Evolutionary conservation across 192 early-diverging fungal species (phyloP).

Genomic region (Dissophora ornata): DNA sequence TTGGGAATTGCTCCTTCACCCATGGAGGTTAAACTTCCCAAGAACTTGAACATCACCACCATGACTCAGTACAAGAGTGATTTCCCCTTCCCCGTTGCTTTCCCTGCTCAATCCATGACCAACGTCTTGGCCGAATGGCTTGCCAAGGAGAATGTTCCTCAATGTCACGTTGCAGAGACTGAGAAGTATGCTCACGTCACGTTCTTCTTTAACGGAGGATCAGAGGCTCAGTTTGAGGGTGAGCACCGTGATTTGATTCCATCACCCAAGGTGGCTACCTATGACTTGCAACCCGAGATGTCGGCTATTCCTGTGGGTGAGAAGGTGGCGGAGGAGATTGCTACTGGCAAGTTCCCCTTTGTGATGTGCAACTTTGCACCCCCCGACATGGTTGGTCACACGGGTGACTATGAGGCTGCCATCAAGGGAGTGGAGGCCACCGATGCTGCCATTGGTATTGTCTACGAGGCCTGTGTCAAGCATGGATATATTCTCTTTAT

Average conservation of each 20-base stretch:
- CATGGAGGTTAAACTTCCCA: slow-evolving; percentile 84
- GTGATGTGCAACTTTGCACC: slow-evolving; percentile 99
- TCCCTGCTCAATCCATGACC: slow-evolving; percentile 97
- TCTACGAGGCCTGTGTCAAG: slow-evolving; percentile 92
- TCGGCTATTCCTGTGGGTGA: slow-evolving; percentile 88
- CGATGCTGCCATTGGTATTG: slow-evolving; percentile 92
- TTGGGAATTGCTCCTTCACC: slow-evolving; percentile 89
- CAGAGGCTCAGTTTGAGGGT: slow-evolving; percentile 87
- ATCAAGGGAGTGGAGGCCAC: slow-evolving; percentile 93
- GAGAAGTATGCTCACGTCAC: slow-evolving; percentile 99
- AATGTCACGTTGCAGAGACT: slow-evolving; percentile 98
- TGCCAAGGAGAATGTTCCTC: slow-evolving; percentile 84
- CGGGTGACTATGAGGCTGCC: slow-evolving; percentile 93
- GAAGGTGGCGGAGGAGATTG: slow-evolving; percentile 88
- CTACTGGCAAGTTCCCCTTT: slow-evolving; percentile 84
- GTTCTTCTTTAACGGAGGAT: slow-evolving; percentile 99
- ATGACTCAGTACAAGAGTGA: slow-evolving; percentile 99
- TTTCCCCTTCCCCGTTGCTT: slow-evolving; percentile 95
- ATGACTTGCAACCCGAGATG: slow-evolving; percentile 98
- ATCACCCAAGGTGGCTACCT: slow-evolving; percentile 97
- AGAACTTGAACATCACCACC: slow-evolving; percentile 86
- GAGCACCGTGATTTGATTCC: slow-evolving; percentile 93
- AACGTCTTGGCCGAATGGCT: slow-evolving; percentile 99
- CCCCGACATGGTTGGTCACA: slow-evolving; percentile 98
- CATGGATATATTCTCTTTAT: slow-evolving; percentile 93